Conservation (phyloP, 306 rosid genomes). For the Prunus fruticosa region DNA sequence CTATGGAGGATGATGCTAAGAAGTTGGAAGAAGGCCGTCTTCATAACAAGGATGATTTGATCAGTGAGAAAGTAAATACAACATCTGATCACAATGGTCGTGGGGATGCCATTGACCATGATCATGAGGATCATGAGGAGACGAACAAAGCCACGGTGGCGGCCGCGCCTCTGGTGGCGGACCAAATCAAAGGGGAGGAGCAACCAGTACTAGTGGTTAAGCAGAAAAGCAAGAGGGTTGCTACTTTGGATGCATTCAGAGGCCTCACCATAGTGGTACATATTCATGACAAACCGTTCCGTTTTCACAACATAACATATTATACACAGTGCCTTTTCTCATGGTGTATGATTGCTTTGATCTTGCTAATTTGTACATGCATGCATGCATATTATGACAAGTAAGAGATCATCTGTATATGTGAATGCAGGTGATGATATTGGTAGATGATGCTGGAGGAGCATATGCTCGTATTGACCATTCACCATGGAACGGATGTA, state of each 20-base stretch:
- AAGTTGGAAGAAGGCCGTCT: conserved; percentile 61
- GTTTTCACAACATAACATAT: background rate
- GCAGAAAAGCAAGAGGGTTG: conserved; percentile 68
- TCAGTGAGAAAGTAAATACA: background rate
- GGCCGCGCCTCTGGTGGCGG: background rate
- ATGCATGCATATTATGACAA: too few relatives aligned
- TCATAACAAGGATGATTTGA: background rate
- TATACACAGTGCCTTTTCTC: too few relatives aligned
- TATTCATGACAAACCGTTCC: background rate
- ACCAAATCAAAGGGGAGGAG: conserved; percentile 7
- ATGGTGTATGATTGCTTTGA: too few relatives aligned
- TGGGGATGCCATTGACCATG: conserved; percentile 28
- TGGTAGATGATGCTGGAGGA: conserved; percentile 89
- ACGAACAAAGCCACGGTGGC: background rate
- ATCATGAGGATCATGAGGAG: background rate
- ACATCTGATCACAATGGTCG: background rate
- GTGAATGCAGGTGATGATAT: conserved; percentile 59
- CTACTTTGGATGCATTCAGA: conserved; percentile 83
- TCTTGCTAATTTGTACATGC: too few relatives aligned
- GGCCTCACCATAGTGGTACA: conserved; percentile 89
- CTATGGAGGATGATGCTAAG: conserved; percentile 50
- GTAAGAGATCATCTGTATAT: background rate
- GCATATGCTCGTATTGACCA: conserved; percentile 76
- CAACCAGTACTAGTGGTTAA: conserved; percentile 22
- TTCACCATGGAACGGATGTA: conserved; percentile 95